Evolutionary conservation across 2,329 filamentous ascomycete genomes (phyloP).

Genomic region (Colletotrichum tanaceti): DNA sequence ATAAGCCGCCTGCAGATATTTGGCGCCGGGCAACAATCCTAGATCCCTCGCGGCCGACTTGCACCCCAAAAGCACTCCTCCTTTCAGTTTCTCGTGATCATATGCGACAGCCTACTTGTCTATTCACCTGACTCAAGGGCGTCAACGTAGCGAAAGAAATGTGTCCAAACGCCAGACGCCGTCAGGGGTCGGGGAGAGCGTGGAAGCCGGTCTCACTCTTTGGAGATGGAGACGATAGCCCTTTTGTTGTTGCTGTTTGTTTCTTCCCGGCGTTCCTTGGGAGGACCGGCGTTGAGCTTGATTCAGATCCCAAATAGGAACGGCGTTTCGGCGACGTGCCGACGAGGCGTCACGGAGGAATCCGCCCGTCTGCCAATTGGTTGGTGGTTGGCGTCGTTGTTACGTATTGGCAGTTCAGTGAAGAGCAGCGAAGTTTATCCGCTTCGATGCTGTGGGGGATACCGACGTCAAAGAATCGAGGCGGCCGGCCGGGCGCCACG

Average conservation of each 20-base stretch:
- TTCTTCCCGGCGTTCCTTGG: slow-evolving; percentile 28
- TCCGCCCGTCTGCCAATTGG: slow-evolving; percentile 5
- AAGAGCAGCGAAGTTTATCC: slow-evolving; percentile 22
- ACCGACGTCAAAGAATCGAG: slow-evolving; percentile 28
- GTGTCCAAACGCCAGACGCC: slow-evolving; percentile 10
- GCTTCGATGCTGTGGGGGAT: slow-evolving; percentile 22
- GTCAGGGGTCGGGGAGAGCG: slow-evolving; percentile 2
- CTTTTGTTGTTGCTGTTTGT: slow-evolving; percentile 5
- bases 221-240: slow-evolving; percentile 20
- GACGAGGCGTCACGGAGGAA: slow-evolving; percentile 19
- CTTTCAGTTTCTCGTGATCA: slow-evolving; percentile 1
- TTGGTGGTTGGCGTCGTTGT: slow-evolving; percentile 5
- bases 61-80: slow-evolving; percentile 1
- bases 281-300: slow-evolving; percentile 33
- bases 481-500: slow-evolving; percentile 29
- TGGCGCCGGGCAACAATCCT: slow-evolving; percentile 5
- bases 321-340: slow-evolving; percentile 30
- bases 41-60: background rate
- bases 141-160: slow-evolving; percentile 12
- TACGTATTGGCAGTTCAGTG: background rate
- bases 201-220: slow-evolving; percentile 26
- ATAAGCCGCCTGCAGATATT: slow-evolving; percentile 13
- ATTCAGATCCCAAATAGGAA: slow-evolving; percentile 24
- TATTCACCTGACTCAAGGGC: slow-evolving; percentile 3
- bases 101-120: slow-evolving; percentile 9